Base-by-base conservation (phyloP, 305 asterid genomes). In the Salvia sclarea region DNA sequence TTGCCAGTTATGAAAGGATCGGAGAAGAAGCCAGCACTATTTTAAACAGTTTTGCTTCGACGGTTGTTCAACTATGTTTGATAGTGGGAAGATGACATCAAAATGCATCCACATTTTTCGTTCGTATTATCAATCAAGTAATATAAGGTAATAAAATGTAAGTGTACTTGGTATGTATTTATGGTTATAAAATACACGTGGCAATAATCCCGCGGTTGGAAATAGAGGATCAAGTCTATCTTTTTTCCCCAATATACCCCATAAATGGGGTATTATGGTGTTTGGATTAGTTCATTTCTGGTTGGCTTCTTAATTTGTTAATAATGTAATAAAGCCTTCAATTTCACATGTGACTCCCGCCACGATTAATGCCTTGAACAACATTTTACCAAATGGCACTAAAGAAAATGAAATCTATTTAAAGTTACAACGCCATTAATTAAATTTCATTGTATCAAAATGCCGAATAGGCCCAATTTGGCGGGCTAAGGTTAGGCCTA, bases 11-110 rank as follows among this genome's bases (percentile, higher is more conserved):
- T 44, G 17, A 45, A 49, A 49, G 83, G 78, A 64, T 66, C 62
- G 12, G 70, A 37, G 12, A 66, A 37, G 17, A 43, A 70, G 12
- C 1, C 10, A 4, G 68, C 20, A 14, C 47, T 12, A 9, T 47
- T 49, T 48, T 68, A 75, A 6, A 59, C 49, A 78, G 58, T 78
- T 73, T 75, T 70, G 75, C 68, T 52, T 43, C 35, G 16, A 21
- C 7, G 9, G 56, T 24, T 20, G 61, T 25, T 6, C 3, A 30
- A 59, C 35, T 44, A 35, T 33, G 69, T 31, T 20, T 31, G 75
- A 20, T 22, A 47, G 65, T 52, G 20, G 9, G 28, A 30, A 38
- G 41, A 45, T 8, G 25, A 17, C 66, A 74, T 20, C 12, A 30
- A 38, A 50, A 31, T 66, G 56, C 65, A 5, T 55, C 20, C 22